Percentiles rank a stretch among this genome's conserved stretches.
Evolutionary conservation across 179 eudicot genomes (phyloP).

Genomic region (Corrigiola litoralis): DNA sequence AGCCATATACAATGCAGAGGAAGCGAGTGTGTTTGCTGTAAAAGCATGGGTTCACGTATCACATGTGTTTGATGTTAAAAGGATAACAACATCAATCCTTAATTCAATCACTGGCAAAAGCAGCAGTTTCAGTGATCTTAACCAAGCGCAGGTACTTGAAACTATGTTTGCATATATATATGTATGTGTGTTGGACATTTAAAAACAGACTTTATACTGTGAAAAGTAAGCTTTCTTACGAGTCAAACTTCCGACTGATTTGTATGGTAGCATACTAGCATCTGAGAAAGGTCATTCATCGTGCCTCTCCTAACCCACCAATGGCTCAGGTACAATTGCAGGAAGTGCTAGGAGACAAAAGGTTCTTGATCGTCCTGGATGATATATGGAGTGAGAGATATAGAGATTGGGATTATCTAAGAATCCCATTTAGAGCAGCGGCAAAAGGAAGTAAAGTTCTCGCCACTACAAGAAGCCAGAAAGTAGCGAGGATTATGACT

Average conservation of each 20-base stretch:
- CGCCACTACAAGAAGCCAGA: constrained; percentile 13
- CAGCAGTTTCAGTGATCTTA: not conserved
- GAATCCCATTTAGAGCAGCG: constrained; percentile 11
- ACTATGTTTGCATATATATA: too few relatives aligned
- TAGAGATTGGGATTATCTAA: not conserved
- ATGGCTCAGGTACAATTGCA: not conserved
- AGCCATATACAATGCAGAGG: not conserved
- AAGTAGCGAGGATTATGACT: constrained; percentile 2
- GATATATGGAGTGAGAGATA: constrained; percentile 5
- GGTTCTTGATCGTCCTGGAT: constrained; percentile 13
- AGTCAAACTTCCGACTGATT: too few relatives aligned
- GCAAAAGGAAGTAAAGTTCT: constrained; percentile 6
- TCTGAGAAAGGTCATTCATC: too few relatives aligned
- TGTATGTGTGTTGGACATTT: too few relatives aligned
- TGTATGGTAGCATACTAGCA: too few relatives aligned
- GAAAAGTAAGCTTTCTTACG: too few relatives aligned
- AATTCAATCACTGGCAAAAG: constrained; percentile 5
- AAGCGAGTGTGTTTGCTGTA: not conserved
- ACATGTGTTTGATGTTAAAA: constrained; percentile 6
- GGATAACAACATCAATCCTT: not conserved
- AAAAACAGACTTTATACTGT: too few relatives aligned
- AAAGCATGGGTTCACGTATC: constrained; percentile 17
- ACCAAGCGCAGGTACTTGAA: too few relatives aligned
- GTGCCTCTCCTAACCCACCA: too few relatives aligned
- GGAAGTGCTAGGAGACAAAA: not conserved